Conservation (phyloP, 1,284 basidiomycete genomes). For the Termitomyces sp. region DNA sequence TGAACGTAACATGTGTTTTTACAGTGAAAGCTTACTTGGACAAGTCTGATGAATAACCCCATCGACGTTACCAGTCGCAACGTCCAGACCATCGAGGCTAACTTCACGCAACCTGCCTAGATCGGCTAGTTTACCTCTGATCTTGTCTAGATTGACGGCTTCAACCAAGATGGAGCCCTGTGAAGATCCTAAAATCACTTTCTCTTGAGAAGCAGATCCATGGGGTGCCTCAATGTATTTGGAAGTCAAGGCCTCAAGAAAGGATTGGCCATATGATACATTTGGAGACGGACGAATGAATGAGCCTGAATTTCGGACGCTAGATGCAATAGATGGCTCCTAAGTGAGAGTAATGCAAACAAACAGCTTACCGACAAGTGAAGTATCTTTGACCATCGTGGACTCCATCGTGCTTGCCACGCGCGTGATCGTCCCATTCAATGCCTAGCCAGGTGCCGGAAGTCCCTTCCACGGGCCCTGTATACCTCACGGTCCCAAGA, state of each 20-base stretch:
- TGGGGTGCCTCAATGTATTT: constrained; percentile 71
- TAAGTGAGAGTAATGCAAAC: constrained; percentile 5
- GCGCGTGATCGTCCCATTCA: constrained; percentile 85
- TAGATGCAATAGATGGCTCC: constrained; percentile 9
- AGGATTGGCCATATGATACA: constrained; percentile 61
- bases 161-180: constrained; percentile 81
- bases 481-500: constrained; percentile 67
- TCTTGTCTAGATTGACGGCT: constrained; percentile 77
- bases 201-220: constrained; percentile 49
- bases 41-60: constrained; percentile 58
- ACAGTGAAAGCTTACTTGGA: constrained; percentile 50
- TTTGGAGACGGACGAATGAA: constrained; percentile 67
- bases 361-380: constrained; percentile 55
- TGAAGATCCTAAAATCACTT: constrained; percentile 75
- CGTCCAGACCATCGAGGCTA: constrained; percentile 68
- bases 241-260: constrained; percentile 67
- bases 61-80: constrained; percentile 51
- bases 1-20: not conserved
- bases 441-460: constrained; percentile 83
- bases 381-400: constrained; percentile 83
- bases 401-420: constrained; percentile 85
- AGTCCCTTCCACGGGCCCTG: constrained; percentile 63
- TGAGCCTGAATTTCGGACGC: constrained; percentile 45
- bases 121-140: constrained; percentile 64
- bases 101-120: constrained; percentile 70